Conservation (phyloP, 2,329 filamentous ascomycete species). For the Beauveria sp. region DNA sequence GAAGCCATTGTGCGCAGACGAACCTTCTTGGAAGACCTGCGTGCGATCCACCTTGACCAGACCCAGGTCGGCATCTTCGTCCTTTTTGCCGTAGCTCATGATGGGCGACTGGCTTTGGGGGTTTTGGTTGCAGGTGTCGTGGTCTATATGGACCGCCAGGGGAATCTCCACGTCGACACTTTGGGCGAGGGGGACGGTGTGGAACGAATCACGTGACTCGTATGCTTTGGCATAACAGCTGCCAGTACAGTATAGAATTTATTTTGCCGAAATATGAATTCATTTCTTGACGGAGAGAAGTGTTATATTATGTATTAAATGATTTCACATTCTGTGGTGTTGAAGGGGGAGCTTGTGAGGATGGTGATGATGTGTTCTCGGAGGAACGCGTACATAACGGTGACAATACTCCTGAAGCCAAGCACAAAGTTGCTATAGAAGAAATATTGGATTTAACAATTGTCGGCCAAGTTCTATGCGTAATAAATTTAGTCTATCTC, state of each 20-base stretch:
- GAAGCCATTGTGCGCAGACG: constrained; percentile 24
- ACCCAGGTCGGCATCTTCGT: constrained; percentile 90
- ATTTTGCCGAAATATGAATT: background rate
- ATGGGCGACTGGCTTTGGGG: constrained; percentile 35
- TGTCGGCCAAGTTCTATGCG: too few species aligned
- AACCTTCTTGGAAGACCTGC: constrained; percentile 98
- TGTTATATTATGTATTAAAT: too few species aligned
- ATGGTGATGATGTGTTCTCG: too few species aligned
- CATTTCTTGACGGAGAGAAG: too few species aligned
- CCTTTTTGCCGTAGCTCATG: constrained; percentile 99
- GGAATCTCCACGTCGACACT: constrained; percentile 34
- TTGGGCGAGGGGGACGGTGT: constrained; percentile 23
- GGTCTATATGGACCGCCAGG: constrained; percentile 24
- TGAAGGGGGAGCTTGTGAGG: too few species aligned
- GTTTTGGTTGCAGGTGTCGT: constrained; percentile 26
- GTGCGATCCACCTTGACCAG: constrained; percentile 97
- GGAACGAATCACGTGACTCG: constrained; percentile 27
- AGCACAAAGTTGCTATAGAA: too few species aligned
- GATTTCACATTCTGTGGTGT: too few species aligned
- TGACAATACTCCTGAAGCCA: too few species aligned
- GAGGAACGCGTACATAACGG: too few species aligned
- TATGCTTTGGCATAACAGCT: background rate
- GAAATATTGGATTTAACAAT: too few species aligned
- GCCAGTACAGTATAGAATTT: background rate
- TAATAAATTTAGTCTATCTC: too few species aligned